Evolutionary conservation across 202 grass and related monocot genomes (phyloP).

Genomic region (Panicum virgatum): DNA sequence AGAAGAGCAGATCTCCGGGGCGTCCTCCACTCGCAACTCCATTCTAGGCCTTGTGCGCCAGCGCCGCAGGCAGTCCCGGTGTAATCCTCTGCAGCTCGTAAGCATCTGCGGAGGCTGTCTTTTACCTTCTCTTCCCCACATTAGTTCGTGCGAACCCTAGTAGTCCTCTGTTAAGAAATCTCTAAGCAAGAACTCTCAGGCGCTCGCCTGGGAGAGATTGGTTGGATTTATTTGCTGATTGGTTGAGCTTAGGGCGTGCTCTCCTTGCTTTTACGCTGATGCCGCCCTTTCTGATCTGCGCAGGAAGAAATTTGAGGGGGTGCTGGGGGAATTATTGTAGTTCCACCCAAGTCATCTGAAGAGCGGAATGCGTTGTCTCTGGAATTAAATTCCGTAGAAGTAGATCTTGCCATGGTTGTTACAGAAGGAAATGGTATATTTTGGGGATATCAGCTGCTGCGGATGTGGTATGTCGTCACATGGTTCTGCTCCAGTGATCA

Average conservation of each 20-base stretch:
- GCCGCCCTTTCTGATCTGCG: neutral
- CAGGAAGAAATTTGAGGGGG: neutral
- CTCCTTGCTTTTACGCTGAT: neutral
- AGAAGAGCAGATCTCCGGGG: neutral
- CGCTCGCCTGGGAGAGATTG: neutral
- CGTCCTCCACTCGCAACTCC: neutral
- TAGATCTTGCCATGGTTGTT: constrained; percentile 29
- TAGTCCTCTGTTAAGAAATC: neutral
- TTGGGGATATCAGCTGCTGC: constrained; percentile 16
- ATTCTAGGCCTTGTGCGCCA: neutral
- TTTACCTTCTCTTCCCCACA: neutral
- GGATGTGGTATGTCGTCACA: constrained; percentile 32
- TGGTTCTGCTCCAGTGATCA: constrained; percentile 5
- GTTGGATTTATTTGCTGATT: neutral
- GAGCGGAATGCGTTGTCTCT: too few relatives aligned
- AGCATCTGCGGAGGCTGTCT: neutral
- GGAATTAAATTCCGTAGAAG: neutral
- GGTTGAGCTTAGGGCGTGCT: neutral
- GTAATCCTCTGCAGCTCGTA: neutral
- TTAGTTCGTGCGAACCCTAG: neutral
- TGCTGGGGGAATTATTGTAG: neutral
- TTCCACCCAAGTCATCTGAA: neutral
- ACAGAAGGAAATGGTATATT: constrained; percentile 19
- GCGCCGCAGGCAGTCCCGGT: neutral
- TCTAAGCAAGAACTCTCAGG: neutral